A percentile compares a stretch with the other conserved stretches of the same genome.
These are phyloP conservation scores for Solanum acaule DNA, from an alignment of 257 asterid species.

Conservation along the genomic window DNA sequence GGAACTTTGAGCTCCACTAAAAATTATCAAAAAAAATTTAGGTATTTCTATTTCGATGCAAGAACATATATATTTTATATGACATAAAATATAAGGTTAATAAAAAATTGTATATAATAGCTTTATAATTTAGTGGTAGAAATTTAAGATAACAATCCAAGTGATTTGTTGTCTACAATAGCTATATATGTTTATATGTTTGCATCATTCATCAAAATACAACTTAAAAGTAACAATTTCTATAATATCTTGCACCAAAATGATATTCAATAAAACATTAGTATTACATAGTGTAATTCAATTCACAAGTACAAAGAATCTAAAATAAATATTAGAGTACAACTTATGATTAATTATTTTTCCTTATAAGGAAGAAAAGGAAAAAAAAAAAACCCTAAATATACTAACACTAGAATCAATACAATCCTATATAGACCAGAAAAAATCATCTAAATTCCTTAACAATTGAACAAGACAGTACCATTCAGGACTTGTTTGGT, in stretches of 20 bases:
- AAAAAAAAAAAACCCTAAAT: background rate
- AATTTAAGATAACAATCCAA: background rate
- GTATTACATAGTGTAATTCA: background rate
- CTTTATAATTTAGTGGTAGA: background rate
- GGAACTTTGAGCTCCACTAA: too few relatives aligned
- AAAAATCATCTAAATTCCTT: background rate
- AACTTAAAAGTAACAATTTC: background rate
- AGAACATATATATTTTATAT: too few relatives aligned
- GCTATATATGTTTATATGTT: background rate
- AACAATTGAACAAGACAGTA: background rate
- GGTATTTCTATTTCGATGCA: too few relatives aligned
- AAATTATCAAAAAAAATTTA: background rate
- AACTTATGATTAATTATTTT: background rate
- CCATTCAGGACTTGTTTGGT: background rate
- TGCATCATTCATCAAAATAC: background rate
- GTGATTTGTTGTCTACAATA: background rate
- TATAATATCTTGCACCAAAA: background rate
- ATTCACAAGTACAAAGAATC: background rate
- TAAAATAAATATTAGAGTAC: background rate
- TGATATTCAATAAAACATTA: background rate
- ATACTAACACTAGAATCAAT: background rate
- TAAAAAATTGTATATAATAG: too few relatives aligned
- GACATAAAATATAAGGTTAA: background rate
- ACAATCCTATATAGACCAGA: background rate
- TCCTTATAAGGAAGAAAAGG: background rate